Evolutionary conservation across 192 early-diverging fungal species (phyloP).

Genomic region (Coemansia sp.): DNA sequence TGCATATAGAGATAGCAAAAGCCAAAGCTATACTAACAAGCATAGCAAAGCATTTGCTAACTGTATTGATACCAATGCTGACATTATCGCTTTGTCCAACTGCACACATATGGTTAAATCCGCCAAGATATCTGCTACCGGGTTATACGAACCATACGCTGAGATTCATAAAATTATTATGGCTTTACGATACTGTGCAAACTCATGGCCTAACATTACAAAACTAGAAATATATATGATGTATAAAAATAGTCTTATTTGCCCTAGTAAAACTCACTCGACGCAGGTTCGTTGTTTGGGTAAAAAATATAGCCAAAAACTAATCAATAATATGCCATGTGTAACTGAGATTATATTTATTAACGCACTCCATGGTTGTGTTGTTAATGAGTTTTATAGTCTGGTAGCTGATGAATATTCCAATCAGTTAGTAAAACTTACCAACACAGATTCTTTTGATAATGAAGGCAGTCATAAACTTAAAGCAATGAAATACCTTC

Average conservation of each 20-base stretch:
- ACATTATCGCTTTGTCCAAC: background rate
- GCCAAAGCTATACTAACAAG: background rate
- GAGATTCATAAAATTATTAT: background rate
- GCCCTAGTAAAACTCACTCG: no score
- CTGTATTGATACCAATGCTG: background rate
- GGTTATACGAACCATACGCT: background rate
- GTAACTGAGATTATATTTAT: background rate
- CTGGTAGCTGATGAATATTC: background rate
- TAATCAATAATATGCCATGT: background rate
- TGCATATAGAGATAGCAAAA: background rate
- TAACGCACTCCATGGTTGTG: background rate
- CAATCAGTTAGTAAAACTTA: background rate
- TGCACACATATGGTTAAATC: background rate
- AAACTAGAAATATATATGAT: background rate
- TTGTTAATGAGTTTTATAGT: background rate
- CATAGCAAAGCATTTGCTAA: background rate
- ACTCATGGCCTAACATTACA: background rate
- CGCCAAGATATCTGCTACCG: background rate
- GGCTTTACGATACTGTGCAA: background rate
- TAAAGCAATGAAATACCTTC: background rate
- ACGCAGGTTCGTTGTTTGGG: background rate
- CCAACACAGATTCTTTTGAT: no score
- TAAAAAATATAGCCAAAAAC: background rate
- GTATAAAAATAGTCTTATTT: background rate
- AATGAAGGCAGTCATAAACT: background rate